Evolutionary conservation across 78 protist genomes (phyloP).

Genomic region (Pelomyxa schiedti): DNA sequence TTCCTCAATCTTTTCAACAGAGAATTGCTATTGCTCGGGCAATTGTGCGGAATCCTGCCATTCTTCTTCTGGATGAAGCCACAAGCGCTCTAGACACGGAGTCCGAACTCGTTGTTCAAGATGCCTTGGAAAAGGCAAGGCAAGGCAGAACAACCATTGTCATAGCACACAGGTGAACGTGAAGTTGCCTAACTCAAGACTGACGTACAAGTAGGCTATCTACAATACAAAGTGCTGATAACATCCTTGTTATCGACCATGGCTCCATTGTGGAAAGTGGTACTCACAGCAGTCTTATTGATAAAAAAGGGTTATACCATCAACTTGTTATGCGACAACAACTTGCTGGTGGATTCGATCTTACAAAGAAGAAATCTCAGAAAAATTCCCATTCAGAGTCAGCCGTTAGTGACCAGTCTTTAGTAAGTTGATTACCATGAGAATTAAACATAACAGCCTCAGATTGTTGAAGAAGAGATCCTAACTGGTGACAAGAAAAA

Average conservation of each 20-base stretch:
- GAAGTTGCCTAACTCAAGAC: too few species aligned
- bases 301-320: conserved; percentile 18
- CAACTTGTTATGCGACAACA: conserved; percentile 6
- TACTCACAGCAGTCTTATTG: conserved; percentile 57
- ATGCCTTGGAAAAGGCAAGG: conserved; percentile 50
- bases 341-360: too few species aligned
- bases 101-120: conserved; percentile 68
- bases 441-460: too few species aligned
- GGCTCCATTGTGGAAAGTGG: conserved; percentile 22
- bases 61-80: conserved; percentile 85
- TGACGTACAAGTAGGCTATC: too few species aligned
- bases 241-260: neutral
- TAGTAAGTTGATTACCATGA: too few species aligned
- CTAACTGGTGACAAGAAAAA: too few species aligned
- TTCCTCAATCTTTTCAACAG: too few species aligned
- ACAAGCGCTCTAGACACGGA: conserved; percentile 84
- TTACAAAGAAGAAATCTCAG: too few species aligned
- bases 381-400: too few species aligned
- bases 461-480: too few species aligned
- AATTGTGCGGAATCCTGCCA: conserved; percentile 54
- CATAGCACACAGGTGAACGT: conserved; percentile 84
- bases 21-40: conserved; percentile 87
- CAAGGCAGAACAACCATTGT: conserved; percentile 56
- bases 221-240: neutral
- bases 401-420: too few species aligned